Conservation (phyloP, 371 early-diverging fungal species). For the Rhizopus delemar region DNA sequence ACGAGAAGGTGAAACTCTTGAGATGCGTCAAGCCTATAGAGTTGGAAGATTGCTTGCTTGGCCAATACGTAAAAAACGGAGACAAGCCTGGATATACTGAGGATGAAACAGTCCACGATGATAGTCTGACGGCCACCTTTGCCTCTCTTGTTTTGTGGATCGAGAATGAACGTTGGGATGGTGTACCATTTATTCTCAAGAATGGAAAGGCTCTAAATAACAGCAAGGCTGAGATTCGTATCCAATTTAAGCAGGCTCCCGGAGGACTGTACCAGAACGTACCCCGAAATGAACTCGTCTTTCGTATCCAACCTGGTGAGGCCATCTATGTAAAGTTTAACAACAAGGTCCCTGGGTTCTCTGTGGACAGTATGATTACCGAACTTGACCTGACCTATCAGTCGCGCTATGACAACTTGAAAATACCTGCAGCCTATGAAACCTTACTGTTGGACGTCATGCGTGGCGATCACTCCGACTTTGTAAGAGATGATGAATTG, state of each 20-base stretch:
- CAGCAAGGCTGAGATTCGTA: constrained; percentile 88
- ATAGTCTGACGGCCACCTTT: constrained; percentile 85
- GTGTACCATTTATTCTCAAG: constrained; percentile 95
- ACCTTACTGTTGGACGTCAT: constrained; percentile 87
- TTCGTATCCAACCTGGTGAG: constrained; percentile 92
- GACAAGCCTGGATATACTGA: constrained; percentile 85
- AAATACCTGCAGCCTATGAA: constrained; percentile 97
- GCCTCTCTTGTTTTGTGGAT: constrained; percentile 86
- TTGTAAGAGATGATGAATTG: constrained; percentile 95
- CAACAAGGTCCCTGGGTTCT: constrained; percentile 87
- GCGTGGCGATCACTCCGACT: constrained; percentile 91
- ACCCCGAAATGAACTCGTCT: constrained; percentile 92
- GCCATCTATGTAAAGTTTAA: constrained; percentile 95
- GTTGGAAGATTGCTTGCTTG: constrained; percentile 78
- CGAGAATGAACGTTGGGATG: constrained; percentile 93
- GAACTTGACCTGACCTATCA: constrained; percentile 92
- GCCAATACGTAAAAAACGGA: constrained; percentile 85
- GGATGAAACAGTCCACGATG: constrained; percentile 80
- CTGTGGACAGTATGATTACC: constrained; percentile 69
- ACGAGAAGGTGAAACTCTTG: constrained; percentile 88
- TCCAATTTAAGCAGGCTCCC: constrained; percentile 91
- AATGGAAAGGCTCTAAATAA: constrained; percentile 94
- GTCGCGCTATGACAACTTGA: constrained; percentile 76
- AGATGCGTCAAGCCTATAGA: constrained; percentile 76
- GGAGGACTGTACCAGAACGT: constrained; percentile 71